Evolutionary conservation across 2,329 filamentous ascomycete genomes (phyloP).

Genomic region (Cucurbitaria berberidis): DNA sequence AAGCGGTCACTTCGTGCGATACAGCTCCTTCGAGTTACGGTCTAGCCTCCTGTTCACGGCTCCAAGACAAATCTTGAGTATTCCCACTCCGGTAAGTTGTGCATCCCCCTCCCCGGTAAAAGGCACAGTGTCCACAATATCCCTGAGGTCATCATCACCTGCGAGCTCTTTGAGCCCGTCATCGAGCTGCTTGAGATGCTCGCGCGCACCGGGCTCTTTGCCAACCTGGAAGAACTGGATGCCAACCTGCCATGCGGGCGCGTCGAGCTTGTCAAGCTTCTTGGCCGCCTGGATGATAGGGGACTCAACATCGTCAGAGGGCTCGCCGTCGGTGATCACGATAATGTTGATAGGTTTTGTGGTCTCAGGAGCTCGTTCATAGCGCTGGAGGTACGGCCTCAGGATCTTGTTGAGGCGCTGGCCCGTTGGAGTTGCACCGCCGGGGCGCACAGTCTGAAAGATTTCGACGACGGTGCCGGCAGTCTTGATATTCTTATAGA

Average conservation of each 20-base stretch:
- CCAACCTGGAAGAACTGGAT: constrained; percentile 98
- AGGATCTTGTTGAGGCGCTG: constrained; percentile 73
- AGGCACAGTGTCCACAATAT: constrained; percentile 91
- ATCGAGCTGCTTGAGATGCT: constrained; percentile 74
- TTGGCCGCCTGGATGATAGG: constrained; percentile 69
- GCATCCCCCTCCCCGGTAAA: constrained; percentile 64
- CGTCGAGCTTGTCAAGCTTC: constrained; percentile 72
- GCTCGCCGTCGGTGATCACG: constrained; percentile 86
- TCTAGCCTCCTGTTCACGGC: constrained; percentile 73
- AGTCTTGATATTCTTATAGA: constrained; percentile 69
- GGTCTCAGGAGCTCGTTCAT: constrained; percentile 56
- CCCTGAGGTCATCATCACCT: constrained; percentile 66
- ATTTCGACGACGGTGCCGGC: constrained; percentile 67
- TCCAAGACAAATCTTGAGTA: constrained; percentile 81
- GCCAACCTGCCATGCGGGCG: constrained; percentile 81
- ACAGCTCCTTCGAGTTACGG: constrained; percentile 47
- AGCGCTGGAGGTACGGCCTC: constrained; percentile 69
- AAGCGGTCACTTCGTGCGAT: constrained; percentile 20
- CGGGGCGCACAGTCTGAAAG: constrained; percentile 71
- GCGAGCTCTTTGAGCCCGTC: constrained; percentile 67
- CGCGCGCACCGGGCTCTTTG: constrained; percentile 67
- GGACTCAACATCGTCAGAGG: constrained; percentile 78
- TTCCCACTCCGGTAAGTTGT: constrained; percentile 69
- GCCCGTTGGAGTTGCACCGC: constrained; percentile 76
- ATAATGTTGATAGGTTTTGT: constrained; percentile 89